Percentiles rank a stretch among this genome's conserved stretches.
These are phyloP conservation scores for Annona cherimola DNA, from an alignment of 164 flowering plant species.

Conservation along the genomic window DNA sequence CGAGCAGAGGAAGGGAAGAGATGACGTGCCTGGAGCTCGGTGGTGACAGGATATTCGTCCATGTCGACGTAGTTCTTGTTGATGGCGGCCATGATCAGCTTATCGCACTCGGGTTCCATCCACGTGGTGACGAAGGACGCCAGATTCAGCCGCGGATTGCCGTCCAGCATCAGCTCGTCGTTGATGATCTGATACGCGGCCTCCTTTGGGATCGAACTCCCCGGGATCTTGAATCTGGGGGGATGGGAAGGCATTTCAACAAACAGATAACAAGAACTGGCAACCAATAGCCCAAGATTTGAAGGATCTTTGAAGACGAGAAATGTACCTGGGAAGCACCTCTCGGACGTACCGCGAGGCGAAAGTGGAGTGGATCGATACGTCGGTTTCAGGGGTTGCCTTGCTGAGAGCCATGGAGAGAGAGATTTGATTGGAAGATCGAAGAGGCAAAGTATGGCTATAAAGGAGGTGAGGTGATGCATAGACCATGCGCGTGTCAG, in stretches of 20 bases:
- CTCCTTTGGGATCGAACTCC: conserved; percentile 58
- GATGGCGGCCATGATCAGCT: conserved; percentile 30
- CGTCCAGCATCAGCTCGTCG: conserved; percentile 59
- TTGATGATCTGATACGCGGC: conserved; percentile 57
- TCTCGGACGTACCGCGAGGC: conserved; percentile 52
- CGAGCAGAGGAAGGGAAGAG: background rate
- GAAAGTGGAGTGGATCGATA: conserved; percentile 50
- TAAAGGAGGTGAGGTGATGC: no score
- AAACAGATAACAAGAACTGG: no score
- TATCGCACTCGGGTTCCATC: conserved; percentile 42
- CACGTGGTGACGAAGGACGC: conserved; percentile 48
- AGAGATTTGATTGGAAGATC: background rate
- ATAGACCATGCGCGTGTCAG: no score
- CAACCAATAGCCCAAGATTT: background rate
- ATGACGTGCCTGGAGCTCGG: conserved; percentile 37
- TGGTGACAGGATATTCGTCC: conserved; percentile 43
- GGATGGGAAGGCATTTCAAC: background rate
- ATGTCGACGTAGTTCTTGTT: conserved; percentile 40
- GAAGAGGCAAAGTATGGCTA: background rate
- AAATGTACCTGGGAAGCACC: conserved; percentile 38
- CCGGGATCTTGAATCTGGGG: conserved; percentile 49
- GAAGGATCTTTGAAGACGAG: background rate
- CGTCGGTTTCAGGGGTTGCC: conserved; percentile 40
- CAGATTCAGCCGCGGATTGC: conserved; percentile 52
- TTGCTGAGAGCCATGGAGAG: conserved; percentile 41